Conservation (phyloP, 257 asterid species). For the Solanum okadae region DNA sequence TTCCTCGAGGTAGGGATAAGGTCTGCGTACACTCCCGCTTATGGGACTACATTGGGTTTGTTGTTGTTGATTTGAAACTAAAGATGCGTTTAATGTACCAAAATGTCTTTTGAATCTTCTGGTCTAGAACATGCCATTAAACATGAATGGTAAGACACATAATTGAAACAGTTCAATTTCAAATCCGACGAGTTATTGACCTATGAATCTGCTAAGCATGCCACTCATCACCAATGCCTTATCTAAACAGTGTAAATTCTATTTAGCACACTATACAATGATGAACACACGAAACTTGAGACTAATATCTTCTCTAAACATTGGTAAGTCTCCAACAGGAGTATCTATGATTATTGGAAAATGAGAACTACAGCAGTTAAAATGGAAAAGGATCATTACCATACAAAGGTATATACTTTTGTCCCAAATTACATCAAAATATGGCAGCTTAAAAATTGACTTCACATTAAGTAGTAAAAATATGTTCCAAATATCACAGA, state of each 20-base stretch:
- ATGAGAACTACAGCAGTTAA: background rate
- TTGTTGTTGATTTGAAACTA: background rate
- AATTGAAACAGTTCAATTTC: background rate
- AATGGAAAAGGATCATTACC: background rate
- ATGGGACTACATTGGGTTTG: background rate
- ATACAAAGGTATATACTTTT: background rate
- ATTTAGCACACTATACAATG: background rate
- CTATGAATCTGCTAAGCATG: background rate
- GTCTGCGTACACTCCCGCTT: background rate
- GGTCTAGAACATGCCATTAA: background rate
- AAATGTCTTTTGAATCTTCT: background rate
- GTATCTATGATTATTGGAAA: background rate
- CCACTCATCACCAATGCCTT: background rate
- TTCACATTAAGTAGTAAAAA: background rate
- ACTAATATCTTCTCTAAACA: background rate
- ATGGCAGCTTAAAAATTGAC: background rate
- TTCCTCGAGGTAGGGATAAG: background rate
- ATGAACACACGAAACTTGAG: background rate
- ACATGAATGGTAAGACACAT: background rate
- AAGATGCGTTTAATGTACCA: background rate
- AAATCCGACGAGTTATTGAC: background rate
- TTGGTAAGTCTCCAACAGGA: background rate
- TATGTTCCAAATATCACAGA: background rate
- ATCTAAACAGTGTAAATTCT: background rate
- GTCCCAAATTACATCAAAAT: background rate